Percentiles rank a stretch among this genome's conserved stretches.
Evolutionary conservation across 139 green algal species (phyloP).

Genomic region (Haematococcus lacustris): DNA sequence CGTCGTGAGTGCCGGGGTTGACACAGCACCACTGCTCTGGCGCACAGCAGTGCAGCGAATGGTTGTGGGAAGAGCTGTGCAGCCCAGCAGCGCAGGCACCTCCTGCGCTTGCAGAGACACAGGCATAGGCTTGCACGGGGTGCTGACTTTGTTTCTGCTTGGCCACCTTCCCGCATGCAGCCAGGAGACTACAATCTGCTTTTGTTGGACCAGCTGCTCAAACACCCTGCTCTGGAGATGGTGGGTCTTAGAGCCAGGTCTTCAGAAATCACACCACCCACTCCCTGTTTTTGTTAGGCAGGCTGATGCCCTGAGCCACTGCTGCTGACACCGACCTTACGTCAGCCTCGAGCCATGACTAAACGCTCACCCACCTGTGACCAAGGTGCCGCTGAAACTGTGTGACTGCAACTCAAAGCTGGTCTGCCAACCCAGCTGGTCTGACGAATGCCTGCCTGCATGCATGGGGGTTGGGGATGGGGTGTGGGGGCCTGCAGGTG

Average conservation of each 20-base stretch:
- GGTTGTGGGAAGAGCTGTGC: background rate
- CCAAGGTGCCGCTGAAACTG: background rate
- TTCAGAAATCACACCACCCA: background rate
- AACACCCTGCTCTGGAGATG: slow-evolving; percentile 35
- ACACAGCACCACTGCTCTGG: no score
- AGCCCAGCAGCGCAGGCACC: background rate
- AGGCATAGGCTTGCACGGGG: background rate
- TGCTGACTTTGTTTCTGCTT: background rate
- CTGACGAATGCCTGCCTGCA: background rate
- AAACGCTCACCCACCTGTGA: background rate
- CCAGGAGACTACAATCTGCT: slow-evolving; percentile 58
- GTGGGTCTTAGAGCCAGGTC: slow-evolving; percentile 1
- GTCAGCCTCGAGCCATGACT: background rate
- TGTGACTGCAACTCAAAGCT: background rate
- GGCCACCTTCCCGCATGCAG: background rate
- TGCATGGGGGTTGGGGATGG: background rate
- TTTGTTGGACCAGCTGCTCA: slow-evolving; percentile 54
- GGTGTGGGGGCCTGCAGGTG: background rate
- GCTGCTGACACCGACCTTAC: background rate
- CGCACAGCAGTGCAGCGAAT: no score
- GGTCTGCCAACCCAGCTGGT: background rate
- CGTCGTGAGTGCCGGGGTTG: slow-evolving; percentile 5
- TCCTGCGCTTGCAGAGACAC: background rate
- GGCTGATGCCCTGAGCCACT: background rate
- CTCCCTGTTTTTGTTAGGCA: background rate